Evolutionary conservation across 352 stramenopile species (phyloP), one percentile per base, ranked within the genome.

Genomic region (Pythium dissotocum): DNA sequence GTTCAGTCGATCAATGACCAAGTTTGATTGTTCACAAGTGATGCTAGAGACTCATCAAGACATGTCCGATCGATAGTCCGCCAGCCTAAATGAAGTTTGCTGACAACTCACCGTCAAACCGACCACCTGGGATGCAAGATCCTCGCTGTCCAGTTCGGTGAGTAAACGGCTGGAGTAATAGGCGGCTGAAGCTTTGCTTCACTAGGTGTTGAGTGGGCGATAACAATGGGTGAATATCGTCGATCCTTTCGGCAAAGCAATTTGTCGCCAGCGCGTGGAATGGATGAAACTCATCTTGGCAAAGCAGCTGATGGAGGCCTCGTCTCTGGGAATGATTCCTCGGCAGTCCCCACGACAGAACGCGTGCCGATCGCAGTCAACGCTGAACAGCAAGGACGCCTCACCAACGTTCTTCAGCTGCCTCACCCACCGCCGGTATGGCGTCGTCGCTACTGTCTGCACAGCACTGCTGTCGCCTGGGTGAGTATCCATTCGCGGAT

Each of bases 211-310:
- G 28, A 30, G 28, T 30, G 28, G 28, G 2, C 28, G 28, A 30
- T 30, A 30, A 30, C 28, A 30, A 30, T 30, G 28, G 14, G 36
- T 44, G 14, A 44, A 44, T 16, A 21, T 48, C 40, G 40, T 16
- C 40, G 16, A 52, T 52, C 44, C n/a, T 52, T 18, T 12, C n/a
- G 44, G 44, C 44, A 52, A 52, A 18, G 44, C 44, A 53, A 14
- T 21, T 30, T 53, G n/a, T 53, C 18, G 46, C 46, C 46, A 53
- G 46, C 46, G 21, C 7, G 46, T 53, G 46, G 46, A 53, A 53
- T 53, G 46, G 46, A 53, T 53, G 21, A 53, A 32, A 30, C 21
- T 14, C 46, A 53, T 16, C 46, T 53, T 9, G 21, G 14, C 21
- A 16, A 53, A 24, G 18, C 46, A 53, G 46, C n/a, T 53, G 46